Base-by-base conservation (phyloP, 2,329 filamentous ascomycete species). In the Fusarium guadeloupense region DNA sequence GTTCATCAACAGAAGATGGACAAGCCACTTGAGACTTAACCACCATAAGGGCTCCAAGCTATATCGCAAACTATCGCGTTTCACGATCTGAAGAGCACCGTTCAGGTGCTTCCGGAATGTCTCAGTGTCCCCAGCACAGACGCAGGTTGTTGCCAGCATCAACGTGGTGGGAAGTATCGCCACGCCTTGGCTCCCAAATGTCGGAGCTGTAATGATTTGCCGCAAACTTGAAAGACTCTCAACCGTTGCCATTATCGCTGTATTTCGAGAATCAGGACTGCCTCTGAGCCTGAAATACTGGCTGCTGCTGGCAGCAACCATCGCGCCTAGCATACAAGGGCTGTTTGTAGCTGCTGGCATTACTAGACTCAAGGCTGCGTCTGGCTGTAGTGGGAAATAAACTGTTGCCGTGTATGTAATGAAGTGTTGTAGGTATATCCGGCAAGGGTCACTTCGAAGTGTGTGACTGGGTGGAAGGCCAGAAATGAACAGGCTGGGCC, bases 381-480 rank as follows among this genome's bases (percentile, higher is more conserved):
- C 37, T 2, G 42, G 50, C 2, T 58, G 35, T 13, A 58, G 38
- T 0, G 50, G 54, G 13, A 54, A 58, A 23, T 58, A 58, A 7
- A 58, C 34, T 16, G 2, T 17, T 12, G 54, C 49, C 6, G 54
- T 54, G 3, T 58, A 28, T 3, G 17, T 16, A 8, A 58, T 34
- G n/a, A 58, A 54, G 21, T 58, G 54, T 13, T 58, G 40, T 4
- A 54, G 40, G 17, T 58, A 54, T 13, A 58, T 31, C 10, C 37
- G 37, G 14, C 34, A 25, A n/a, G 34, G 35, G 25, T 48, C 42
- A 17, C 37, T 38, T n/a, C 41, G 52, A 8, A 54, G 19, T 14
- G 34, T 41, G 21, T 43, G 54, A 19, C 21, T 43, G 8, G 26
- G 19, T 4, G 31, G 7, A 1, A 35, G 4, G 9, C 23, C 5